These are phyloP conservation scores for Podospora comata DNA, from an alignment of 495 filamentous ascomycete species.

Conservation along the genomic window DNA sequence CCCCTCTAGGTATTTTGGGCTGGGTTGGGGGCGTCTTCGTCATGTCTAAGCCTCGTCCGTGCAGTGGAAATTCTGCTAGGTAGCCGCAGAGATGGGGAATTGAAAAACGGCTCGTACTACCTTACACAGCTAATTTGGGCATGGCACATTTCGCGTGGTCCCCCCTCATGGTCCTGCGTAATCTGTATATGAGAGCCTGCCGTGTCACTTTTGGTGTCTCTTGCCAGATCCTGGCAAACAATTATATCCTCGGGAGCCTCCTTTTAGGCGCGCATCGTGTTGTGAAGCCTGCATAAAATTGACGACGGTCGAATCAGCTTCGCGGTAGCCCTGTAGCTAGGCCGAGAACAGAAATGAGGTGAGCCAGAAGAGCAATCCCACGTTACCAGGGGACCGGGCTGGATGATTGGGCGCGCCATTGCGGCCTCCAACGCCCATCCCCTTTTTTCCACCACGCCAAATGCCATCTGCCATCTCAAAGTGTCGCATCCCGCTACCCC, in stretches of 20 bases:
- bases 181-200: not conserved
- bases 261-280: not conserved
- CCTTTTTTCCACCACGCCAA: not conserved
- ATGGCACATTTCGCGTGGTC: not conserved
- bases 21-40: not conserved
- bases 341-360: constrained; percentile 24
- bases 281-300: not conserved
- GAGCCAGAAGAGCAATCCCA: constrained; percentile 16
- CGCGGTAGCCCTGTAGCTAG: constrained; percentile 10
- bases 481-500: constrained; percentile 18
- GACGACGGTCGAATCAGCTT: not conserved
- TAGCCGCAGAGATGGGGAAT: not conserved
- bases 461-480: not conserved
- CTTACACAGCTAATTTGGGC: too few species aligned
- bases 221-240: not conserved
- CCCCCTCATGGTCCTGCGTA: not conserved
- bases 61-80: not conserved
- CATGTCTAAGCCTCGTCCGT: not conserved
- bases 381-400: not conserved
- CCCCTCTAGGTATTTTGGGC: not conserved
- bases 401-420: constrained; percentile 14
- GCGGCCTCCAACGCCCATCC: constrained; percentile 11
- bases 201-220: not conserved
- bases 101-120: too few species aligned
- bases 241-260: not conserved